Evolutionary conservation across 441 rosid species (phyloP), one percentile per base, ranked within the genome.

Genomic region (Croton laevigatus): DNA sequence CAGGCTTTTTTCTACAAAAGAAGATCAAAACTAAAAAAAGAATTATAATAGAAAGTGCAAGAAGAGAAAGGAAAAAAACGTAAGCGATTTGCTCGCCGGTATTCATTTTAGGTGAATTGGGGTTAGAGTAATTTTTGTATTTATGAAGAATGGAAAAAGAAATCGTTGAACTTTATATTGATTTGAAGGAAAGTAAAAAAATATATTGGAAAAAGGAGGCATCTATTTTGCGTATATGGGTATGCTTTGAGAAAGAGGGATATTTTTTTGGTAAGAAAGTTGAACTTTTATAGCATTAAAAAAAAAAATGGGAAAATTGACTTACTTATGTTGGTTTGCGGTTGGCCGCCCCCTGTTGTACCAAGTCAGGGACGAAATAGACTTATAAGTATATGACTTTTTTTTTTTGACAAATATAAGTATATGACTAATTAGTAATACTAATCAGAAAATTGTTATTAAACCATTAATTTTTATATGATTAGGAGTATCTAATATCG

Each of bases 1-100:
- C 80, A 4, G 90, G 85, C 66, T 81, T 87, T 46, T 76, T 91
- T 68, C 81, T 77, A 81, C 94, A 93, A 32, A 69, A 37, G 64
- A 87, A 23, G 42, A 78, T 10, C 53, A 93, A 88, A 59, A 81
- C 73, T 38, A 85, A 54, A 20, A 62, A 72, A 32, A 93, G 88
- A 22, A 84, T 59, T n/a, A 85, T 61, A 16, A 89, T 60, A 38
- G 69, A 78, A 19, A 82, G 53, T 36, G 86, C 71, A 63, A 87
- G 85, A 69, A 86, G 66, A 71, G 85, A 78, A 72, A 93, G 38
- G 60, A 81, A 66, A 22, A 76, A 75, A 72, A 77, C 79, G 63
- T 86, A 90, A 11, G 74, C 86, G 53, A 88, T 87, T 64, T 79
- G 63, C 60, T 72, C 78, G 1, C 55, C 46, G 10, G 78, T 71